A percentile compares a stretch with the other conserved stretches of the same genome.
phyloP scores from a whole-genome alignment of 495 filamentous ascomycete species.

The Hyaloscypha variabilis region DNA sequence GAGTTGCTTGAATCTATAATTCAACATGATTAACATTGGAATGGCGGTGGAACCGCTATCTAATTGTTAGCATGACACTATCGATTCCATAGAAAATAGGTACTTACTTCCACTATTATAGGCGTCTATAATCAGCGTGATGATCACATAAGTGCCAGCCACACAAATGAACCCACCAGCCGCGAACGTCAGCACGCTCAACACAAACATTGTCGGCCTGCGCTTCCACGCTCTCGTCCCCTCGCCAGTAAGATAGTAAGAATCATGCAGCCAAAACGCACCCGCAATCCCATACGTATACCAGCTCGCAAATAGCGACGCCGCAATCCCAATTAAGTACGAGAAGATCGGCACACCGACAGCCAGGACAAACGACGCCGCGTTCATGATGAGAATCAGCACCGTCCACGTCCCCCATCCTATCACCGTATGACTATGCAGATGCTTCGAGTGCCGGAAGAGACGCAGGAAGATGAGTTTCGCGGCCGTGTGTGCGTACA shows the following conservation, averaged over 20 bases:
- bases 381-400: background rate
- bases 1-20: too few species aligned
- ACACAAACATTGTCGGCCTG: background rate
- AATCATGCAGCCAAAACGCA: constrained; percentile 1
- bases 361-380: background rate
- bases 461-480: background rate
- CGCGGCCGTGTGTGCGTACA: constrained; percentile 1
- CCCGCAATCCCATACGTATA: constrained; percentile 7
- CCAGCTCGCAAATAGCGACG: constrained; percentile 1
- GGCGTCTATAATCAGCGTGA: background rate
- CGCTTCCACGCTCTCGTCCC: background rate
- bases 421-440: constrained; percentile 1
- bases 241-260: background rate
- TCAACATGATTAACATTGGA: background rate
- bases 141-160: background rate
- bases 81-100: background rate
- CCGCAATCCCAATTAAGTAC: constrained; percentile 4
- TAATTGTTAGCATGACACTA: background rate
- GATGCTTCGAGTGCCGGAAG: background rate
- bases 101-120: constrained; percentile 6
- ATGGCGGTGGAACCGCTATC: background rate
- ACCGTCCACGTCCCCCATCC: constrained; percentile 2
- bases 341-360: constrained; percentile 4
- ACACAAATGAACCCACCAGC: constrained; percentile 8
- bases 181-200: constrained; percentile 1